Conservation (phyloP, 1,284 basidiomycete species). For the Hypsizygus ulmarius region DNA sequence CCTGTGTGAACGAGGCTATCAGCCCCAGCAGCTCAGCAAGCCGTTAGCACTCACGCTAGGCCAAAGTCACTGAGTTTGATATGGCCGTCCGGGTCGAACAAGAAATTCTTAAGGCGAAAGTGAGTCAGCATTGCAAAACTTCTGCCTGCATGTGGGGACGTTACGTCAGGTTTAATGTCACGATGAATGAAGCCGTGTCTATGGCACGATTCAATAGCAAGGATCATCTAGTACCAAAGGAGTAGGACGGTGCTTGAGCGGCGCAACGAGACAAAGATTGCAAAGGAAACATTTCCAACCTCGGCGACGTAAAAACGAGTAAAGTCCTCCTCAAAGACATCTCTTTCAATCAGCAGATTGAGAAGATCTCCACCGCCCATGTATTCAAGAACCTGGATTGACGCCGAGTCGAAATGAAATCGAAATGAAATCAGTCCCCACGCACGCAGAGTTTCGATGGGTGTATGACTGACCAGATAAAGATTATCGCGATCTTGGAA, state of each 20-base stretch:
- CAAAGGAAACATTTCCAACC: slow-evolving; percentile 39
- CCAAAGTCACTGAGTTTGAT: slow-evolving; percentile 96
- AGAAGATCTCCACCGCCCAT: slow-evolving; percentile 97
- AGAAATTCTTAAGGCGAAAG: slow-evolving; percentile 71
- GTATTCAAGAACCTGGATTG: slow-evolving; percentile 78
- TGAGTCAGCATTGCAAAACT: slow-evolving; percentile 1
- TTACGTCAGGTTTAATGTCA: slow-evolving; percentile 92
- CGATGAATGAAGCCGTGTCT: slow-evolving; percentile 95
- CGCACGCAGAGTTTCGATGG: slow-evolving; percentile 21
- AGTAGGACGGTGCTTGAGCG: slow-evolving; percentile 17
- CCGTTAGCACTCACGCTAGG: slow-evolving; percentile 67
- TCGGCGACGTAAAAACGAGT: slow-evolving; percentile 95
- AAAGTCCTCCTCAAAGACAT: slow-evolving; percentile 92
- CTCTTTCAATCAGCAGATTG: slow-evolving; percentile 91
- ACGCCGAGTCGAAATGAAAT: slow-evolving; percentile 47
- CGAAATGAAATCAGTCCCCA: slow-evolving; percentile 44
- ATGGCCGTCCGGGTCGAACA: slow-evolving; percentile 91
- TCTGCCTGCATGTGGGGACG: slow-evolving; percentile 28
- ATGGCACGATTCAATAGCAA: slow-evolving; percentile 94
- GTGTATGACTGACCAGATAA: slow-evolving; percentile 72
- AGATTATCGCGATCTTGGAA: slow-evolving; percentile 91
- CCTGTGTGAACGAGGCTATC: slow-evolving; percentile 33
- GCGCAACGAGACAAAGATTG: slow-evolving; percentile 12
- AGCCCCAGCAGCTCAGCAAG: slow-evolving; percentile 14
- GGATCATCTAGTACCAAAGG: slow-evolving; percentile 72